These are phyloP conservation scores for Neltuma alba DNA, from an alignment of 306 rosid genomes.

Conservation along the genomic window DNA sequence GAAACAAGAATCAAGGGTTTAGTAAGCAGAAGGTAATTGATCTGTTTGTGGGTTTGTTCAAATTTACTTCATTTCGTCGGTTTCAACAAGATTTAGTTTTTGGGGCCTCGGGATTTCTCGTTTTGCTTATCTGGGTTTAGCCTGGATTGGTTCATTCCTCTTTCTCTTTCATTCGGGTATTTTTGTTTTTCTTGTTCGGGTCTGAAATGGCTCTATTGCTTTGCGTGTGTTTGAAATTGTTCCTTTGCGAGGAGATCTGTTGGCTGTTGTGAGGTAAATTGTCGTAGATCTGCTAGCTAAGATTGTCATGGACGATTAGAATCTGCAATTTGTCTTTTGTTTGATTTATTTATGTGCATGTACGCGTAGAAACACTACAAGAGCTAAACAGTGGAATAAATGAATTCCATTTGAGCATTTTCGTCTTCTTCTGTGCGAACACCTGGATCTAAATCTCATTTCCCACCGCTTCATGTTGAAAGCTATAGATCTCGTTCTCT, in stretches of 20 bases:
- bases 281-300: conserved; percentile 19
- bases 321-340: no score
- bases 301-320: no score
- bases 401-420: no score
- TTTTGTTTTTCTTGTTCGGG: not conserved
- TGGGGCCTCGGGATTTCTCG: not conserved
- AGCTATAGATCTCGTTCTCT: conserved; percentile 47
- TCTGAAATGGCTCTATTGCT: no score
- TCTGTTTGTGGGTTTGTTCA: not conserved
- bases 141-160: no score
- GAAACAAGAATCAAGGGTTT: not conserved
- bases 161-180: not conserved
- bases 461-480: not conserved
- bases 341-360: no score
- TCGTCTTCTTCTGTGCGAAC: no score
- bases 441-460: not conserved
- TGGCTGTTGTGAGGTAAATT: conserved; percentile 21
- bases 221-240: conserved; percentile 1
- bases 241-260: conserved; percentile 44
- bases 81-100: conserved; percentile 10
- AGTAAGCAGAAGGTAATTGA: conserved; percentile 40
- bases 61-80: not conserved
- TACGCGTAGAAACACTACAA: no score
- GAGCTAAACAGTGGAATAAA: no score
- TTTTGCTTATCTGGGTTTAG: no score